A percentile compares a stretch with the other conserved stretches of the same genome.
Evolutionary conservation across 805 yeast species (phyloP).

Genomic region (Hemisphaericaspora nanyangensis): DNA sequence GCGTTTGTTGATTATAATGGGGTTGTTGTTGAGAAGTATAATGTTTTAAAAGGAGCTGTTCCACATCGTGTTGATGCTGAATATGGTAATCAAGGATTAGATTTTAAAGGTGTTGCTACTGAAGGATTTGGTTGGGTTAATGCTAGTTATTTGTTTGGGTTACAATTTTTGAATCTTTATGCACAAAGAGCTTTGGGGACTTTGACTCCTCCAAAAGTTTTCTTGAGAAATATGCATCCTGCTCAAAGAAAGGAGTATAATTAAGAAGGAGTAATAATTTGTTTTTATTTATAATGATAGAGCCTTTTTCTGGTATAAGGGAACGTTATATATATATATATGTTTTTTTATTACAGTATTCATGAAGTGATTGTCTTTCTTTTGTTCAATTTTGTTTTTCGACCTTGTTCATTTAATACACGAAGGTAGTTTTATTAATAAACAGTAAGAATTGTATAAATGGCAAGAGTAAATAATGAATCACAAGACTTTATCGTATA

Average conservation of each 20-base stretch:
- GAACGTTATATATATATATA: neutral
- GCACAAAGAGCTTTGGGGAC: constrained; percentile 78
- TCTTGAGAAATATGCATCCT: constrained; percentile 46
- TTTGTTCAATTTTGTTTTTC: no score
- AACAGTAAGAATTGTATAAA: no score
- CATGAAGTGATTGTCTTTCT: no score
- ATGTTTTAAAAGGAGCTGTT: constrained; percentile 75
- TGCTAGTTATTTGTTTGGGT: constrained; percentile 74
- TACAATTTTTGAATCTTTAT: constrained; percentile 58
- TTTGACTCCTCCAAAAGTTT: constrained; percentile 66
- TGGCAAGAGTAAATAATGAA: no score
- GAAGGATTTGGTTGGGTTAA: constrained; percentile 99
- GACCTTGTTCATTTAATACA: no score
- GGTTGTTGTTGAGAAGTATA: constrained; percentile 92
- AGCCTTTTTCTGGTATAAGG: no score
- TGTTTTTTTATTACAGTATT: no score
- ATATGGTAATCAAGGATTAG: constrained; percentile 95
- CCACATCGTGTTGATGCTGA: constrained; percentile 94
- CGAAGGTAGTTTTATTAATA: no score
- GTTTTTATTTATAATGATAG: no score
- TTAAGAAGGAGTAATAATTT: neutral
- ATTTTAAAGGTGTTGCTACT: constrained; percentile 85
- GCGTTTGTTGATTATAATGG: constrained; percentile 92
- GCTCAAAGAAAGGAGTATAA: constrained; percentile 28
- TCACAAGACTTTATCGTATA: neutral